Percentiles rank a stretch among this genome's conserved stretches.
phyloP scores from a whole-genome alignment of 2,329 filamentous ascomycete genomes.

The Penicillium sp. region DNA sequence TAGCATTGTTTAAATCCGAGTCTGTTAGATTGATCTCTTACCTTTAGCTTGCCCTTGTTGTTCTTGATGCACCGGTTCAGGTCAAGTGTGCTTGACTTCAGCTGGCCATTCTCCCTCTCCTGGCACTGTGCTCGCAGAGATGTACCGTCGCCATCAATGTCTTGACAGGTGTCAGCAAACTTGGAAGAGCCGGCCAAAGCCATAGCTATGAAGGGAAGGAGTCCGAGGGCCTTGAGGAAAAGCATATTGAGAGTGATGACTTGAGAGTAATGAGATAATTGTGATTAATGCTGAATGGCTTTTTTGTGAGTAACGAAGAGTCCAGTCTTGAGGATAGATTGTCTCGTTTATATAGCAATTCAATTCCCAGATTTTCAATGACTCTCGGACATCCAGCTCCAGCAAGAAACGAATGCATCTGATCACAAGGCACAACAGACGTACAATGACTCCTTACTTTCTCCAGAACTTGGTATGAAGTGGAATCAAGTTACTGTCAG shows the following conservation, averaged over 20 bases:
- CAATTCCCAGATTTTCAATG: no score
- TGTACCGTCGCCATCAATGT: slow-evolving; percentile 15
- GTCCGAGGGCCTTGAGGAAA: slow-evolving; percentile 1
- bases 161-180: slow-evolving; percentile 19
- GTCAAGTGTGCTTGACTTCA: slow-evolving; percentile 12
- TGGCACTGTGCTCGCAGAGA: slow-evolving; percentile 16
- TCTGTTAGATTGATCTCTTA: neutral
- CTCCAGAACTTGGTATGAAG: neutral
- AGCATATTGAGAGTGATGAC: no score
- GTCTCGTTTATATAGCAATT: slow-evolving; percentile 6
- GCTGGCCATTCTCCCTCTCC: slow-evolving; percentile 15
- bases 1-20: neutral
- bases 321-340: neutral
- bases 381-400: neutral
- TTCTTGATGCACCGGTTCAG: slow-evolving; percentile 23
- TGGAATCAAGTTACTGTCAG: neutral
- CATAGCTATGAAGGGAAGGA: slow-evolving; percentile 17
- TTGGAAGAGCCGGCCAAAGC: slow-evolving; percentile 17
- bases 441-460: slow-evolving; percentile 10
- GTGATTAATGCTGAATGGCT: neutral
- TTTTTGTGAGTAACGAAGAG: neutral
- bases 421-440: neutral
- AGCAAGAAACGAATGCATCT: neutral
- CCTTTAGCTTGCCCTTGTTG: slow-evolving; percentile 16
- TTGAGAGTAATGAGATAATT: slow-evolving; percentile 5